Evolutionary conservation across 1,284 basidiomycete genomes (phyloP), one percentile per base, ranked within the genome.

Genomic region (Cerioporus squamosus): DNA sequence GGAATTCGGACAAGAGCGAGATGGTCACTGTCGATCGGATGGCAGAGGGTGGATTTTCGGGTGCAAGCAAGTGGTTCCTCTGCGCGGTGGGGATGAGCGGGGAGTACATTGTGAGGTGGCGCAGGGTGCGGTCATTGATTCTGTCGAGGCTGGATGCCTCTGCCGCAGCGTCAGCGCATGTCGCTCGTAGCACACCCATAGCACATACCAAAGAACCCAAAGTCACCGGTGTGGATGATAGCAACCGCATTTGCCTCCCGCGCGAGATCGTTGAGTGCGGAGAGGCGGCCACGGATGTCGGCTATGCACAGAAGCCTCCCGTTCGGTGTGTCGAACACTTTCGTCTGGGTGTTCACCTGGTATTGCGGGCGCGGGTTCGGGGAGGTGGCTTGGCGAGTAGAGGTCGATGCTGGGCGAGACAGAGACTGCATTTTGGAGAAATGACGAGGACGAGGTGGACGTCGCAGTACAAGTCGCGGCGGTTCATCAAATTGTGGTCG

Each of bases 211-310:
- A 97, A 97, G 77, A 99, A 98, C 57, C 97, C 97, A 88, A 99
- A 99, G 80, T 99, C 97, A 56, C 97, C 97, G 0, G 96, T 98
- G 75, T 99, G 97, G 63, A 99, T 94, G 74, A 99, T 91, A 20
- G 95, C 97, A 60, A 90, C 86, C n/a, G 94, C 95, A 70, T 91
- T 89, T 56, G 86, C 87, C 69, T 97, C 94, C 52, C 89, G 81
- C 33, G 96, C 96, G 59, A 98, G 87, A 71, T 93, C 86, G 75
- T 98, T 98, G 70, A 99, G 84, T 53, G 86, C 86, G 56, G 92
- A 94, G 61, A 95, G 82, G 62, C 89, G 29, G 58, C 95, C 95
- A 66, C 95, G 87, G 64, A 98, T 94, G 77, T 99, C 97, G 51
- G 97, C 96, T 55, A 99, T 86, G 72, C 97, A 99, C 55, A 98